Conservation (phyloP, 23 red algal genomes). For the Gracilariopsis chorda region DNA sequence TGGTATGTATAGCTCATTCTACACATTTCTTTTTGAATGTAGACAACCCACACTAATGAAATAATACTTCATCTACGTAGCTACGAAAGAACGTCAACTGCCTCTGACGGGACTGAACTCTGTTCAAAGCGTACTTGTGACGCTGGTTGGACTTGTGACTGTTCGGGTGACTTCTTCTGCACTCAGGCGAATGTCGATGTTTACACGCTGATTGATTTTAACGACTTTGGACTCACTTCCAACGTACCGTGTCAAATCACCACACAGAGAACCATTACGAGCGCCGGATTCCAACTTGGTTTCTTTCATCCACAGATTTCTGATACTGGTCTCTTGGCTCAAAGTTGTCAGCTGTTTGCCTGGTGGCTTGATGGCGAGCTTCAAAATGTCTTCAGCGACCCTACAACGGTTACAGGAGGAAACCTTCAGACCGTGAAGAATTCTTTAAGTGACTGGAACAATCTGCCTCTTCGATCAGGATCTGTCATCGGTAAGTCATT, state of each 20-base stretch:
- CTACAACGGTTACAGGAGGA: conserved; percentile 1
- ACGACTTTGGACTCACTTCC: conserved; percentile 30
- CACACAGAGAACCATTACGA: conserved; percentile 28
- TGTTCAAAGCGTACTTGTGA: conserved; percentile 37
- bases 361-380: conserved; percentile 51
- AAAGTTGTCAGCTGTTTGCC: conserved; percentile 41
- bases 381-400: conserved; percentile 25
- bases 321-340: conserved; percentile 40
- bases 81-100: conserved; percentile 25
- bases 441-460: conserved; percentile 52
- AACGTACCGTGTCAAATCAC: conserved; percentile 26
- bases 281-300: conserved; percentile 39
- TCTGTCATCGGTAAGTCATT: conserved; percentile 41
- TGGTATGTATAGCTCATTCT: conserved; percentile 7
- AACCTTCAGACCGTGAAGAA: conserved; percentile 18
- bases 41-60: neutral
- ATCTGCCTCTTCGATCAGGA: conserved; percentile 39
- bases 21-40: neutral
- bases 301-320: conserved; percentile 58
- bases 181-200: conserved; percentile 26
- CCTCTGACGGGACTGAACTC: neutral
- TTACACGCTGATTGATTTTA: conserved; percentile 29
- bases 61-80: neutral
- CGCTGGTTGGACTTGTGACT: conserved; percentile 43
- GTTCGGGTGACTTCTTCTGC: conserved; percentile 47